A percentile compares a stretch with the other conserved stretches of the same genome.
phyloP scores from a whole-genome alignment of 257 asterid species.

The Euphrasia confusa region DNA sequence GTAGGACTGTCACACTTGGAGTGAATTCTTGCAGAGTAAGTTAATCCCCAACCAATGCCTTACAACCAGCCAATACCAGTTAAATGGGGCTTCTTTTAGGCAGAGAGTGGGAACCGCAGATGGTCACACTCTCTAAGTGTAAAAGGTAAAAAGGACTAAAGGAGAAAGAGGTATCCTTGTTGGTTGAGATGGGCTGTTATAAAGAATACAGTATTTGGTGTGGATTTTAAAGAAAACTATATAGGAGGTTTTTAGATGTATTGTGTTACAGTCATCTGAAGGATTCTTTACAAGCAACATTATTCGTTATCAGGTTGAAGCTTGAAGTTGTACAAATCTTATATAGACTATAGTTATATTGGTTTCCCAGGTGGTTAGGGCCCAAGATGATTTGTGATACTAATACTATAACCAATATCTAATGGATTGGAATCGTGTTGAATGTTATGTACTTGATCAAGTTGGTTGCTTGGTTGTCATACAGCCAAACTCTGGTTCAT shows the following conservation, averaged over 20 bases:
- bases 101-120: background rate
- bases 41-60: background rate
- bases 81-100: background rate
- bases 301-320: background rate
- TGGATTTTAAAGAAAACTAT: background rate
- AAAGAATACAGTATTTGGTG: background rate
- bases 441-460: background rate
- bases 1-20: background rate
- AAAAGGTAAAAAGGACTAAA: background rate
- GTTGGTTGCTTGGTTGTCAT: background rate
- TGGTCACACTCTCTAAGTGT: background rate
- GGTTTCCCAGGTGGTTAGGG: background rate
- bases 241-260: background rate
- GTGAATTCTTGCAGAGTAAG: background rate
- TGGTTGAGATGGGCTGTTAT: background rate
- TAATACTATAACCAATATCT: background rate
- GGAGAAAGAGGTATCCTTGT: background rate
- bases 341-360: background rate
- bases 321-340: background rate
- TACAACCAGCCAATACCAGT: background rate
- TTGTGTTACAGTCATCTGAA: background rate
- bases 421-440: background rate
- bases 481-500: background rate
- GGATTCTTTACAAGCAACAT: background rate
- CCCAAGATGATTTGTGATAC: background rate